phyloP scores from a whole-genome alignment of 148 eudicot genomes.

The Diospyros kaki region DNA sequence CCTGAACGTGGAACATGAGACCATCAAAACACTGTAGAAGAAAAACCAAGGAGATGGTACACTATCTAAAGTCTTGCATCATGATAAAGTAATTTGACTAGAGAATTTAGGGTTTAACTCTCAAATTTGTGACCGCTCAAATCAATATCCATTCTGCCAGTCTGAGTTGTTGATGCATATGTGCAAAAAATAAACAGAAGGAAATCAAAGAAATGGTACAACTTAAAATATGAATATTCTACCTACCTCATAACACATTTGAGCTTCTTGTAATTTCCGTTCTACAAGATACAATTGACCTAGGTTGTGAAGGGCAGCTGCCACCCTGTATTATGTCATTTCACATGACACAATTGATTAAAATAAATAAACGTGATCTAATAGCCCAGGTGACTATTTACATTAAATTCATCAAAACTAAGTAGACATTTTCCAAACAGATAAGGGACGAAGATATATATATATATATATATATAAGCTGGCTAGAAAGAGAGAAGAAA shows the following conservation, averaged over 20 bases:
- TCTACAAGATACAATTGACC: conserved; percentile 83
- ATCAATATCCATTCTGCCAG: not conserved
- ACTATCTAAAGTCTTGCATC: not conserved
- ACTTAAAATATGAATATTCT: not conserved
- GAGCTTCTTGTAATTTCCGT: conserved; percentile 70
- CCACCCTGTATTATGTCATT: conserved; percentile 49
- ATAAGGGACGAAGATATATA: too few relatives aligned
- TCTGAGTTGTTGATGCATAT: not conserved
- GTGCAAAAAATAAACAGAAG: not conserved
- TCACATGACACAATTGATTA: not conserved
- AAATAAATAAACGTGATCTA: not conserved
- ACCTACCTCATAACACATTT: conserved; percentile 72
- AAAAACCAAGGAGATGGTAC: not conserved
- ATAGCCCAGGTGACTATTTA: too few relatives aligned
- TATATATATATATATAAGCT: too few relatives aligned
- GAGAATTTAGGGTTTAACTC: not conserved
- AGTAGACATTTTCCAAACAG: too few relatives aligned
- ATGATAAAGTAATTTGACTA: not conserved
- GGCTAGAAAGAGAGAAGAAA: too few relatives aligned
- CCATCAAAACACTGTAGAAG: not conserved
- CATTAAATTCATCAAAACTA: too few relatives aligned
- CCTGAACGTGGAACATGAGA: not conserved
- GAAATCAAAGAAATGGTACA: not conserved
- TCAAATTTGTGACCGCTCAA: not conserved
- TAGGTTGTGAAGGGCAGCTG: conserved; percentile 90